phyloP scores from a whole-genome alignment of 305 asterid species.

The Rubia peregrina region DNA sequence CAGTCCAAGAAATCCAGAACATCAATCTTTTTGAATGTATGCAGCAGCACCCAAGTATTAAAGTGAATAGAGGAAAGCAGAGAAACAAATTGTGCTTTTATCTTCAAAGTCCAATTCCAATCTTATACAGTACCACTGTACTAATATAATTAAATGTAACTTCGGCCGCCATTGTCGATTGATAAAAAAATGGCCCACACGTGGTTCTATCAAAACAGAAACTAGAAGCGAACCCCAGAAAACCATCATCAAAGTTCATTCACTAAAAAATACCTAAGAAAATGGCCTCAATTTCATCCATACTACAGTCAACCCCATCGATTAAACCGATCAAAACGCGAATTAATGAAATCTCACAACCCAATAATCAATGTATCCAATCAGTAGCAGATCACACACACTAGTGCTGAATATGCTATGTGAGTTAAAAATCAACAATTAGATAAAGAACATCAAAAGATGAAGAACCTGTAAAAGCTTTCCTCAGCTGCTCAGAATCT shows the following conservation, averaged over 20 bases:
- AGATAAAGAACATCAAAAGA: background rate
- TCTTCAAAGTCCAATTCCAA: slow-evolving; percentile 1
- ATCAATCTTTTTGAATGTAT: background rate
- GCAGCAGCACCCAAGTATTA: background rate
- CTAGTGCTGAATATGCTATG: background rate
- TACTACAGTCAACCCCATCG: background rate
- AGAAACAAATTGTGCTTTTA: background rate
- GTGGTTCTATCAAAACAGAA: background rate
- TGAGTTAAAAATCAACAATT: slow-evolving; percentile 7
- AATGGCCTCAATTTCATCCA: background rate
- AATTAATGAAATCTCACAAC: background rate
- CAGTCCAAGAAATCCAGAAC: background rate
- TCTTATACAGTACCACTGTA: background rate
- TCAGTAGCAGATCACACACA: background rate
- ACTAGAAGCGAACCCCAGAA: background rate
- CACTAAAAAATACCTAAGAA: background rate
- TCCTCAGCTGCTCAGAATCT: slow-evolving; percentile 60
- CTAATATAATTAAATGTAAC: background rate
- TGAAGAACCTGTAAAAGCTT: slow-evolving; percentile 57
- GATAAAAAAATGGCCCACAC: background rate
- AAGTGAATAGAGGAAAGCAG: background rate
- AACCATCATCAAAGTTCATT: background rate
- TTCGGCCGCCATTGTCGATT: background rate
- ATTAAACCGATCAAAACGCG: background rate
- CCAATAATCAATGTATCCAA: background rate